Base-by-base conservation (phyloP, 2,329 filamentous ascomycete genomes). In the Chaetomiaceae sp. region DNA sequence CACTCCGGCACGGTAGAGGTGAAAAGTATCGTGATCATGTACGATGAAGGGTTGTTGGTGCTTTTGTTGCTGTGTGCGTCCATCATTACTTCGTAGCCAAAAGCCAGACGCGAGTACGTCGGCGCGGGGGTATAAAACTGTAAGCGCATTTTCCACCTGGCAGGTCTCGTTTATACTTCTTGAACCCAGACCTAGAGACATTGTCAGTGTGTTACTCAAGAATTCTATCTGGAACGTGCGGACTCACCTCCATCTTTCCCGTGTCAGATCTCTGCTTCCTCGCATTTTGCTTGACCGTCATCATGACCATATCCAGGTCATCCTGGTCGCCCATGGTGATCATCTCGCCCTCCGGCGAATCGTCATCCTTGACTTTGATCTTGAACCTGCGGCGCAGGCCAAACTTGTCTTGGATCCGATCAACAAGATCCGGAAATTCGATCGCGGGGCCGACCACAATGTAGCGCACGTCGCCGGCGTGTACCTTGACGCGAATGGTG, bases 301-400 rank as follows among this genome's bases (percentile, higher is more conserved):
- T 79, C 49, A 97, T 78, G 25, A 89, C 84, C 83, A 96, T 88
- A 46, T 97, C 91, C 58, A 96, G 72, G 73, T 99, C 94, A 65
- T 99, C 94, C 69, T 96, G 89, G 69, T 99, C 94, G 27, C 87
- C 90, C 82, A 99, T 86, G 29, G 92, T 96, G 65, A 99, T 95
- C 87, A 96, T 92, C 65, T 97, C 92, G 3, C 87, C 87, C 51
- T 86, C 78, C 0, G 81, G 80, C 55, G 75, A 70, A 61, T 89
- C 87, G 62, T 97, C 94, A 58, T 95, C 90, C 64, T 80, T 82
- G 62, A 91, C 82, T 75, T 94, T 94, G 71, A 96, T 86, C 77
- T 91, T 95, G 74, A 96, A 92, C 53, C 82, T 82, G 57, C 85
- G 74, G 51, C 80, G 75, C 51, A 96, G 76, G 13, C 81, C 85